Conservation (phyloP, 2,329 filamentous ascomycete species). For the Aschersonia sp. region DNA sequence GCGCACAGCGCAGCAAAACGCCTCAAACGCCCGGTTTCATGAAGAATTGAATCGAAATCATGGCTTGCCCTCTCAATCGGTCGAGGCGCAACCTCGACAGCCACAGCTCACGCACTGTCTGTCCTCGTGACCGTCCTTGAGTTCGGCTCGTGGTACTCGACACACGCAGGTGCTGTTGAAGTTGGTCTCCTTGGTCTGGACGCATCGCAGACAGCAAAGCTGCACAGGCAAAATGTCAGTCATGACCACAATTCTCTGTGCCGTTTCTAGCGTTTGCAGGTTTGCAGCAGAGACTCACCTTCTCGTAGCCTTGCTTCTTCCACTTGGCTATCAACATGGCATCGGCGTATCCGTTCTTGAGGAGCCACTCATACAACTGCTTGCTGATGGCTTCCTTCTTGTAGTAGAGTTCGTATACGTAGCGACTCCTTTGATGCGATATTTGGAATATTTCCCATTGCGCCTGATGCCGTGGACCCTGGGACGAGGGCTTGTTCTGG, state of each 20-base stretch:
- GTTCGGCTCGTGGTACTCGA: constrained; percentile 73
- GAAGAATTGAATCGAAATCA: background rate
- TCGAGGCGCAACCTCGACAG: constrained; percentile 78
- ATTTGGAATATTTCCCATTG: constrained; percentile 98
- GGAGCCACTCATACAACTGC: constrained; percentile 82
- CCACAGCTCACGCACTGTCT: constrained; percentile 93
- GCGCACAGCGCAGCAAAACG: background rate
- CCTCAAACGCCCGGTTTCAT: constrained; percentile 3
- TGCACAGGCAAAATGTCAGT: constrained; percentile 17
- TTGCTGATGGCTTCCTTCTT: constrained; percentile 92
- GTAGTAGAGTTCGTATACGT: constrained; percentile 97
- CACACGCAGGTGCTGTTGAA: constrained; percentile 97
- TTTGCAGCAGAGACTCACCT: constrained; percentile 38
- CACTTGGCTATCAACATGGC: constrained; percentile 94
- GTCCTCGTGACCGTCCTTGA: constrained; percentile 71
- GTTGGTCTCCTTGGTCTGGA: constrained; percentile 99
- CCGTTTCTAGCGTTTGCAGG: background rate
- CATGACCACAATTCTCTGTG: background rate
- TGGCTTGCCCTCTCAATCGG: constrained; percentile 39
- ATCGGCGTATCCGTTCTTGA: constrained; percentile 95
- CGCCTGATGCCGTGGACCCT: constrained; percentile 71
- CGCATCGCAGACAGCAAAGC: constrained; percentile 88
- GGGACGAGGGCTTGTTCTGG: constrained; percentile 74
- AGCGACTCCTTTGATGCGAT: constrained; percentile 77
- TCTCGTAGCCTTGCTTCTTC: constrained; percentile 99